A percentile compares a stretch with the other conserved stretches of the same genome.
These are phyloP conservation scores for Centaurea solstitialis DNA, from an alignment of 129 eudicot genomes.

Conservation along the genomic window DNA sequence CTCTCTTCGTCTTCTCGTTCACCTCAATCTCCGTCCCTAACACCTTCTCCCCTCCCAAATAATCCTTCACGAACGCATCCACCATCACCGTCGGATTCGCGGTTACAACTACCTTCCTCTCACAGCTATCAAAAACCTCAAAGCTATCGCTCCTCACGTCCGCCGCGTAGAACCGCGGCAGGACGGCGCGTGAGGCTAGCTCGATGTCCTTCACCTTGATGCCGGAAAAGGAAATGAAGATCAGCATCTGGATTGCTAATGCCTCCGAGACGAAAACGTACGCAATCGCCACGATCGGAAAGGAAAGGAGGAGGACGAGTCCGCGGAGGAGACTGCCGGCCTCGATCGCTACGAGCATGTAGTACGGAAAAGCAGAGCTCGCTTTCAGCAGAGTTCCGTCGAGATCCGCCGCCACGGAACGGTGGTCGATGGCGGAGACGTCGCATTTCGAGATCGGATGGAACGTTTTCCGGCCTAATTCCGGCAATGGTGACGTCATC, in stretches of 20 bases:
- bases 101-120: constrained; percentile 78
- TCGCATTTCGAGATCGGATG: constrained; percentile 67
- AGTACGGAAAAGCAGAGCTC: constrained; percentile 88
- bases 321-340: constrained; percentile 97
- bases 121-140: constrained; percentile 70
- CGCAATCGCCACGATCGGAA: constrained; percentile 73
- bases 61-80: constrained; percentile 88
- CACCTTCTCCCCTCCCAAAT: constrained; percentile 90
- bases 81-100: constrained; percentile 97
- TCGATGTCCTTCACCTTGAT: constrained; percentile 87
- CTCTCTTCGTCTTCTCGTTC: constrained; percentile 71
- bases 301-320: constrained; percentile 60
- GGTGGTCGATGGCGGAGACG: constrained; percentile 47
- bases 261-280: constrained; percentile 83
- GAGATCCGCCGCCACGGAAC: constrained; percentile 94
- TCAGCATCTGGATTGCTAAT: constrained; percentile 76
- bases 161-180: constrained; percentile 76
- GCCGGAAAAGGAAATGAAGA: constrained; percentile 74
- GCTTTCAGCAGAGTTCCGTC: constrained; percentile 87
- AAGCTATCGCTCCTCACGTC: constrained; percentile 84
- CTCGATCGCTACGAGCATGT: constrained; percentile 92
- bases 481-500: constrained; percentile 50
- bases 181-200: constrained; percentile 85
- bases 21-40: constrained; percentile 95
- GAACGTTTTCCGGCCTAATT: constrained; percentile 41